phyloP scores from a whole-genome alignment of 805 yeast species.

The Kregervanrija pseudodelftensis region DNA sequence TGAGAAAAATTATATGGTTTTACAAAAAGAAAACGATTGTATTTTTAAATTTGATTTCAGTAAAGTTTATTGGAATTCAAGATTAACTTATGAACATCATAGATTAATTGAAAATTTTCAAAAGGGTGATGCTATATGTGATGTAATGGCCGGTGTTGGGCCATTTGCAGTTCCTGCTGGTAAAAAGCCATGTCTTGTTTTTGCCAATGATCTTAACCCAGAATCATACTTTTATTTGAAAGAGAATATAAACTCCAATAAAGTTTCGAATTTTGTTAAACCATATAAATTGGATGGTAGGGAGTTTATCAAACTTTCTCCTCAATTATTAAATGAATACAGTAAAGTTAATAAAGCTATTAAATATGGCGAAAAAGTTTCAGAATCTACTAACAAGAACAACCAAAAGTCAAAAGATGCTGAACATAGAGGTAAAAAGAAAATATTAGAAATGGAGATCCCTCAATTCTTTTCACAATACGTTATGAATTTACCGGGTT shows the following conservation, averaged over 20 bases:
- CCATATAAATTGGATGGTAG: constrained; percentile 78
- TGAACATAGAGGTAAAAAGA: constrained; percentile 20
- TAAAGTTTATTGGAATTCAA: constrained; percentile 95
- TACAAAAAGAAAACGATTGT: constrained; percentile 85
- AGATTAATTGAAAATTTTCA: constrained; percentile 57
- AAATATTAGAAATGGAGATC: constrained; percentile 26
- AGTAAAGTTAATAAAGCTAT: constrained; percentile 29
- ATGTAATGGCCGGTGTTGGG: constrained; percentile 98
- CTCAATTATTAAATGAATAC: constrained; percentile 44
- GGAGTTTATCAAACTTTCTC: constrained; percentile 61
- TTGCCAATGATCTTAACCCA: constrained; percentile 93
- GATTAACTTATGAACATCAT: constrained; percentile 90
- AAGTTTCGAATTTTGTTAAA: constrained; percentile 50
- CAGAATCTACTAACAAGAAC: constrained; percentile 16
- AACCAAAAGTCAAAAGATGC: constrained; percentile 5
- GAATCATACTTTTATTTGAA: constrained; percentile 66
- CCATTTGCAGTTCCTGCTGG: constrained; percentile 98
- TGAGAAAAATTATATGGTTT: constrained; percentile 62
- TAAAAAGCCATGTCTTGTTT: constrained; percentile 66
- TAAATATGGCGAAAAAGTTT: constrained; percentile 28
- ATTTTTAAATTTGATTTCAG: constrained; percentile 80
- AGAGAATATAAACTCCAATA: constrained; percentile 58
- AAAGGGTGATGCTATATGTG: constrained; percentile 73
- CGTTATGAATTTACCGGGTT: constrained; percentile 94
- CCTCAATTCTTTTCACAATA: constrained; percentile 62